phyloP scores from a whole-genome alignment of 345 rosid genomes.

The Populus tremula region DNA sequence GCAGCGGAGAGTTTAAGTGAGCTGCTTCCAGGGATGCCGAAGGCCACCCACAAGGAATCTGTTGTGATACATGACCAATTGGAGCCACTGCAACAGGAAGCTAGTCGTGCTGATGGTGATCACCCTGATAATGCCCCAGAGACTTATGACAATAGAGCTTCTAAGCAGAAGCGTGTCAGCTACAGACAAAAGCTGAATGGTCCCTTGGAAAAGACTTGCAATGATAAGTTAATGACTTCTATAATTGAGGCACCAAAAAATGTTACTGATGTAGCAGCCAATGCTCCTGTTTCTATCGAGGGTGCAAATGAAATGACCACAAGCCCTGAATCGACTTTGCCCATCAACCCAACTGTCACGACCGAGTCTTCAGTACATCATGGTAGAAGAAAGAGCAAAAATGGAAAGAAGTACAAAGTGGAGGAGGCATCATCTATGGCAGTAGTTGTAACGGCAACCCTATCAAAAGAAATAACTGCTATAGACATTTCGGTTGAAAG shows the following conservation, averaged over 20 bases:
- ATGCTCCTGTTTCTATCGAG: slow-evolving; percentile 30
- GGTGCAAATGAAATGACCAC: slow-evolving; percentile 33
- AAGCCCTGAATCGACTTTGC: slow-evolving; percentile 35
- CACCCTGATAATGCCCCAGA: slow-evolving; percentile 28
- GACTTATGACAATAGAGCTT: slow-evolving; percentile 29
- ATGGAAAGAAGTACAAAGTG: slow-evolving; percentile 54
- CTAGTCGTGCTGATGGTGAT: slow-evolving; percentile 30
- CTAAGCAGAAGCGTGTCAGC: slow-evolving; percentile 56
- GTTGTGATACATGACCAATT: slow-evolving; percentile 11
- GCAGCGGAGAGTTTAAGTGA: slow-evolving; percentile 42
- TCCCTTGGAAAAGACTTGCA: slow-evolving; percentile 35
- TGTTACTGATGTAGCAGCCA: slow-evolving; percentile 28
- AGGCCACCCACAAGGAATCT: neutral
- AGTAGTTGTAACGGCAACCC: slow-evolving; percentile 25
- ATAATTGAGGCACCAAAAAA: slow-evolving; percentile 31
- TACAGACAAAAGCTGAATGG: slow-evolving; percentile 53
- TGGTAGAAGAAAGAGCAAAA: slow-evolving; percentile 57
- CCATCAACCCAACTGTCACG: slow-evolving; percentile 31
- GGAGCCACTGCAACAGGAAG: slow-evolving; percentile 29
- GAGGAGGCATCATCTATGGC: slow-evolving; percentile 44
- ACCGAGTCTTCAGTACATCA: slow-evolving; percentile 47
- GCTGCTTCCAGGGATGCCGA: slow-evolving; percentile 32
- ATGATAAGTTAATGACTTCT: slow-evolving; percentile 31
- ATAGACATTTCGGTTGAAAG: slow-evolving; percentile 33
- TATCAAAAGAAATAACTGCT: slow-evolving; percentile 37